Base-by-base conservation (phyloP, 23 red algal species). In the Pyropia yezoensis region DNA sequence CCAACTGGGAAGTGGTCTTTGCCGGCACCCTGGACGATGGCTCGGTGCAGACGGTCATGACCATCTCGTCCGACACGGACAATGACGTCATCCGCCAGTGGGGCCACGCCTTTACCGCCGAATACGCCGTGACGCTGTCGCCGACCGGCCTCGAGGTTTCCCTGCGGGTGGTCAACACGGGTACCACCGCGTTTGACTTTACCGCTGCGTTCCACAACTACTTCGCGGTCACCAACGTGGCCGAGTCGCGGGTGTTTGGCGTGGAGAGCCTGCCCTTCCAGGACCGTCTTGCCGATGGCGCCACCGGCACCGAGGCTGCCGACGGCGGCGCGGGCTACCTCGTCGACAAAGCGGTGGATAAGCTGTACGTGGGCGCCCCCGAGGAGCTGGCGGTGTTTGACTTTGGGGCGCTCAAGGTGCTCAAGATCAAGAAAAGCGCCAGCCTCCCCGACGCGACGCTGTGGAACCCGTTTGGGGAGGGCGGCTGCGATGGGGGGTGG, bases 201-300 rank as follows among this genome's bases (percentile, higher is more conserved):
- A 98, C 94, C 5, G 67, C 67, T 24, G 85, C 85, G 27, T 85
- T 98, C 33, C 94, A 98, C 70, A 98, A 98, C 75, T 98, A 98
- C 63, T 78, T 98, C 39, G 51, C 62, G 60, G 66, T 76, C 6
- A 57, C 84, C 12, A 34, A 72, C 18, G 62, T 98, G 27, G 66
- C 62, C 34, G 61, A 88, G 29, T 68, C 78, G 49, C 85, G 77
- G 51, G 63, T 98, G 3, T 98, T 87, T 71, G 94, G 94, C 11
- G 80, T 75, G 49, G 94, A 98, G 52, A 77, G 61, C 30, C 61
- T 62, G 26, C 61, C 67, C 13, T 89, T 76, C 61, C 33, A 68
- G 17, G 83, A 98, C 59, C 56, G 85, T 14, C 79, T 85, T 17
- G 78, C 76, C 3, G 63, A 66, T 17, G 85, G 91, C 55, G 74